Conservation (phyloP, 208 protist species). For the Angomonas ambiguus region DNA sequence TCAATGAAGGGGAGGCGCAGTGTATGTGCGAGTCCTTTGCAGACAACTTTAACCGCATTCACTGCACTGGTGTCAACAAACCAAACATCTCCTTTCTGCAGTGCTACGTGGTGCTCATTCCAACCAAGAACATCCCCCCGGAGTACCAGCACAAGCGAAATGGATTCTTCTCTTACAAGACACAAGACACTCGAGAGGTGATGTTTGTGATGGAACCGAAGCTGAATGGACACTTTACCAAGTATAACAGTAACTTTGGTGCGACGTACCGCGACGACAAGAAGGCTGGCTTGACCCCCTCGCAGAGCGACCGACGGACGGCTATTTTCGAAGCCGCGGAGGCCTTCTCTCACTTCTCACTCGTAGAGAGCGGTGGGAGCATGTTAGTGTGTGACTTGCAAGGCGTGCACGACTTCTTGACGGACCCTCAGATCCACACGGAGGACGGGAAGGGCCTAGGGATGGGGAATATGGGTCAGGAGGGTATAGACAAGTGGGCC, state of each 20-base stretch:
- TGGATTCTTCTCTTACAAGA: slow-evolving; percentile 76
- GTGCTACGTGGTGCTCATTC: slow-evolving; percentile 80
- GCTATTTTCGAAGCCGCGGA: slow-evolving; percentile 76
- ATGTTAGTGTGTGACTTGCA: slow-evolving; percentile 84
- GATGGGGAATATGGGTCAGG: slow-evolving; percentile 78
- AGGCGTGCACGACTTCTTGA: slow-evolving; percentile 76
- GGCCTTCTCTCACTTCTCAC: slow-evolving; percentile 85
- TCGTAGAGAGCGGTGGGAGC: slow-evolving; percentile 51
- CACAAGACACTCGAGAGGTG: slow-evolving; percentile 58
- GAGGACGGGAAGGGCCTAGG: slow-evolving; percentile 73
- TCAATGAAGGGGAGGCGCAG: slow-evolving; percentile 82
- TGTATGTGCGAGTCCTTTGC: slow-evolving; percentile 86
- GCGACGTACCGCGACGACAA: slow-evolving; percentile 68
- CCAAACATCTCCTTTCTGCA: slow-evolving; percentile 80
- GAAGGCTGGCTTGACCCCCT: slow-evolving; percentile 32
- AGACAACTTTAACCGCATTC: slow-evolving; percentile 73
- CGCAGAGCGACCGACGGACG: slow-evolving; percentile 35
- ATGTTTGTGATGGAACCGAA: slow-evolving; percentile 88
- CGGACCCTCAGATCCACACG: slow-evolving; percentile 84
- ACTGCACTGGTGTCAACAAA: slow-evolving; percentile 33
- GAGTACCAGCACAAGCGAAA: slow-evolving; percentile 33
- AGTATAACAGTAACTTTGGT: slow-evolving; percentile 90
- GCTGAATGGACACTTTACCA: slow-evolving; percentile 76
- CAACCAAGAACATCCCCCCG: slow-evolving; percentile 39
- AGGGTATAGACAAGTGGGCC: slow-evolving; percentile 80